Evolutionary conservation across 108 stramenopile species (phyloP), one percentile per base, ranked within the genome.

Genomic region (Cyclotella cryptica): DNA sequence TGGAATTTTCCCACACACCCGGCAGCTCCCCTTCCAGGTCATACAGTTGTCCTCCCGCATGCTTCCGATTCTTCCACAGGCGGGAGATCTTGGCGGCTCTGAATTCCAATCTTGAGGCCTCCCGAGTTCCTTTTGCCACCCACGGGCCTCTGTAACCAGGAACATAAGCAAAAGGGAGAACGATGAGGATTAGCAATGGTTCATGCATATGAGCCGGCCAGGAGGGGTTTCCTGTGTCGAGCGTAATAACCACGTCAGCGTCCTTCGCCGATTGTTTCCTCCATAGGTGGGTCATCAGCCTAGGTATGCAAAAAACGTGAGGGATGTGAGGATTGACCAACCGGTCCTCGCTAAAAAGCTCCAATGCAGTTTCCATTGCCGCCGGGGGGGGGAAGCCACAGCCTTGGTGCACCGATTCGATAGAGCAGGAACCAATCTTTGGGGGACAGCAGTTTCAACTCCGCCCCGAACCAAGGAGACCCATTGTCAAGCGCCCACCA

Each of bases 91-190:
- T n/a, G n/a, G n/a, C n/a, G n/a, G n/a, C n/a, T n/a, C n/a, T n/a
- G n/a, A n/a, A n/a, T n/a, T n/a, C 53, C n/a, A 54, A n/a, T 7
- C 53, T 11, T 11, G 53, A 18, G 17, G 53, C 53, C 53, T 11
- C n/a, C n/a, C n/a, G n/a, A n/a, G n/a, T n/a, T n/a, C n/a, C n/a
- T n/a, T n/a, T n/a, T n/a, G n/a, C n/a, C n/a, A n/a, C n/a, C n/a
- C n/a, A n/a, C n/a, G n/a, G n/a, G n/a, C n/a, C n/a, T n/a, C n/a
- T n/a, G n/a, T 18, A 54, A n/a, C 18, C 21, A 7, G 11, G 17
- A 54, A 54, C 15, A 54, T n/a, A n/a, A 54, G 53, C 21, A 19
- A 54, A 19, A n/a, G 53, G 53, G 86, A 69, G 40, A 29, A 90
- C 19, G 17, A 24, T 39, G 18, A 75, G 24, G n/a, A 75, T 53